Base-by-base conservation (phyloP, 768 basidiomycete species). In the Tricholoma furcatifolium region DNA sequence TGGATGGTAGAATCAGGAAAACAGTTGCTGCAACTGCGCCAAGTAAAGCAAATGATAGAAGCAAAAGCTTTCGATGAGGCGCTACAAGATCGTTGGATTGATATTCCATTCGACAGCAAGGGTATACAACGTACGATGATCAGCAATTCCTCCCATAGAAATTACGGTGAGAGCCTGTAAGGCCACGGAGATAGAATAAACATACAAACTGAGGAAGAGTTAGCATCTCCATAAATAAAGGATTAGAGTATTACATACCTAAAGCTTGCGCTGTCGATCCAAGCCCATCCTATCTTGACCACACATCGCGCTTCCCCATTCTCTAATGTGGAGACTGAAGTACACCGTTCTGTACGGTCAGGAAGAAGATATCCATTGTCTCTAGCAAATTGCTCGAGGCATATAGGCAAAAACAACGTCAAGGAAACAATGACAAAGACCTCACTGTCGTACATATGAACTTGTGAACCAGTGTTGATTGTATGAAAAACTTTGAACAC, bases 101-200 rank as follows among this genome's bases (percentile, higher is more conserved):
- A 18, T 18, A 4, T n/a, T n/a, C 17, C 7, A n/a, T n/a, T 6
- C 15, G 18, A 32, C 12, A 15, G 15, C 5, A 21, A 21, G 2
- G 9, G 34, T 43, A 46, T 20, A 31, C 38, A 39, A 76, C 89
- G 53, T 60, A 95, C 93, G 85, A 56, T 90, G 83, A 70, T 98
- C 93, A 1, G 95, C 96, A 50, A 96, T 85, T 14, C 84, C 84
- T 6, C 93, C 92, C 78, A 97, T 90, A 5, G 95, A 94, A 50
- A 99, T 93, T 35, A 99, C 93, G 0, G 88, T 91, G n/a, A 98
- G 62, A 0, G 94, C 95, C 65, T 98, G 95, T 0, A 96, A 68
- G 0, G 88, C 87, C 1, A 98, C 95, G 0, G 91, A 92, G 12
- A 85, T 74, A 0, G 95, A 97, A 67, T 93, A 90, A 27, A 87